These are phyloP conservation scores for Gossypium davidsonii DNA, from an alignment of 441 rosid genomes.

Conservation along the genomic window DNA sequence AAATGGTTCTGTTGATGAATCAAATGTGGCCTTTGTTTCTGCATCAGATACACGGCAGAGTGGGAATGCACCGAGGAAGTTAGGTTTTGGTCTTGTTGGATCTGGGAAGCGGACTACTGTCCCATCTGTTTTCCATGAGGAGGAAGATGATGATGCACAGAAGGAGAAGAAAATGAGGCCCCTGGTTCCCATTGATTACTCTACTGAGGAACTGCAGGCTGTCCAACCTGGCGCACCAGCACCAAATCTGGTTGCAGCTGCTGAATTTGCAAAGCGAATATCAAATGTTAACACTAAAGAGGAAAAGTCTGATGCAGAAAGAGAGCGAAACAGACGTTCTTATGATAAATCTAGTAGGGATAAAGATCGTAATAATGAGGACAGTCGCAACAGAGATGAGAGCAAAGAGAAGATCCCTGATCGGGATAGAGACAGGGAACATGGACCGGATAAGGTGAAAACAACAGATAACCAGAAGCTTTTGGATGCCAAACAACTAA, in stretches of 20 bases:
- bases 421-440: constrained; percentile 41
- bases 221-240: constrained; percentile 64
- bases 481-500: constrained; percentile 90
- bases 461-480: constrained; percentile 73
- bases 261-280: constrained; percentile 88
- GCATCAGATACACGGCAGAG: constrained; percentile 48
- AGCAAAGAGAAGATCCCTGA: constrained; percentile 43
- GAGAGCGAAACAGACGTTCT: constrained; percentile 72
- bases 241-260: constrained; percentile 86
- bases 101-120: constrained; percentile 87
- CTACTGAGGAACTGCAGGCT: constrained; percentile 89
- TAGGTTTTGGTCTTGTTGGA: constrained; percentile 96
- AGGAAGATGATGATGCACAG: constrained; percentile 81
- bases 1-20: constrained; percentile 54
- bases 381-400: constrained; percentile 44
- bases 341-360: constrained; percentile 70
- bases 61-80: constrained; percentile 57
- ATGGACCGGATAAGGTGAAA: constrained; percentile 59
- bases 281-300: constrained; percentile 62
- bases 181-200: constrained; percentile 92
- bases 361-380: constrained; percentile 51
- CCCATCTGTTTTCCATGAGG: constrained; percentile 88
- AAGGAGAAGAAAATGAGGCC: constrained; percentile 95
- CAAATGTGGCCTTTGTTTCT: constrained; percentile 26
- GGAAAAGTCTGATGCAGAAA: constrained; percentile 64